These are phyloP conservation scores for Escallonia herrerae DNA, from an alignment of 129 eudicot genomes.

Conservation along the genomic window DNA sequence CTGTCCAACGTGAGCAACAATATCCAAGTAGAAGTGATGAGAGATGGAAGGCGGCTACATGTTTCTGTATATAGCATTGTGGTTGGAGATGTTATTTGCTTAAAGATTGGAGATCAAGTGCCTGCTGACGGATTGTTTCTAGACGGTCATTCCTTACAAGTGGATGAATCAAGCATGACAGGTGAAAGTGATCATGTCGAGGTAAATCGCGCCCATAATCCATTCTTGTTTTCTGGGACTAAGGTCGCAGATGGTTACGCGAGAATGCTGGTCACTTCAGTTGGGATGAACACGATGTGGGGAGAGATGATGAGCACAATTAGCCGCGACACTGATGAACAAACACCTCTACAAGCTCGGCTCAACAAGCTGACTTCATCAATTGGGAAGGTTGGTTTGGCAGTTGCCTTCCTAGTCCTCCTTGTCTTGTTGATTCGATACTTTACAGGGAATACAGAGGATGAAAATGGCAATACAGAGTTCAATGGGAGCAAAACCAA, in stretches of 20 bases:
- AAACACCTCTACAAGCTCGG: conserved; percentile 35
- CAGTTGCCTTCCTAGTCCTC: conserved; percentile 33
- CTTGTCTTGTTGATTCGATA: conserved; percentile 30
- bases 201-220: conserved; percentile 19
- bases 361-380: conserved; percentile 32
- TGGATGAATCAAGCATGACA: conserved; percentile 47
- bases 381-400: conserved; percentile 34
- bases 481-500: conserved; percentile 30
- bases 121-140: conserved; percentile 55
- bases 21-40: conserved; percentile 39
- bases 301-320: conserved; percentile 45
- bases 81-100: conserved; percentile 40
- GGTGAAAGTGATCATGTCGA: conserved; percentile 36
- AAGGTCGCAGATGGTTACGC: conserved; percentile 49
- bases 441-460: conserved; percentile 33
- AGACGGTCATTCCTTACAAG: conserved; percentile 32
- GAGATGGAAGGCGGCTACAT: conserved; percentile 31
- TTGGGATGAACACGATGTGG: conserved; percentile 45
- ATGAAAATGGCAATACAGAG: conserved; percentile 28
- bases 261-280: conserved; percentile 40
- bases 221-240: conserved; percentile 43
- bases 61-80: conserved; percentile 38
- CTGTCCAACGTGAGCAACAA: conserved; percentile 31
- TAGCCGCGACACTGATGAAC: conserved; percentile 18
- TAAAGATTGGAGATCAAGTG: conserved; percentile 48